phyloP scores from a whole-genome alignment of 352 stramenopile species.

The Chrysophaeum taylorii region DNA sequence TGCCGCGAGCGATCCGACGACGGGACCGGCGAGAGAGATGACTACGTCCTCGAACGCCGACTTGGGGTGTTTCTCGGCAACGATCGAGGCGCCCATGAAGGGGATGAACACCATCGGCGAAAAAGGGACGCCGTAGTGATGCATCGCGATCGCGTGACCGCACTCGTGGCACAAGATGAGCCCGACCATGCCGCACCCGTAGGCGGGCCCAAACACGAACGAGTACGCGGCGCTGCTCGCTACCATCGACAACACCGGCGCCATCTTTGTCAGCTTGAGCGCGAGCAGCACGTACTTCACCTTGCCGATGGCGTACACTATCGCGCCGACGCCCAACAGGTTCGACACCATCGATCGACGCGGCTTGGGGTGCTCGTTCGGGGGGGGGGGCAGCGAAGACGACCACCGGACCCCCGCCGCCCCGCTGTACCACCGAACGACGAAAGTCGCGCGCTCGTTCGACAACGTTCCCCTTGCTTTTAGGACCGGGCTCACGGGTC shows the following conservation, averaged over 20 bases:
- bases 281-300: conserved; percentile 58
- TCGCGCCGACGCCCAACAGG: not conserved
- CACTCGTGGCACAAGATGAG: conserved; percentile 57
- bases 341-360: too few species aligned
- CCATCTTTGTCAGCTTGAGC: conserved; percentile 66
- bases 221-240: conserved; percentile 54
- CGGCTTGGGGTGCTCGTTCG: too few species aligned
- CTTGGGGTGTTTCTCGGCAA: conserved; percentile 44
- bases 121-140: conserved; percentile 50
- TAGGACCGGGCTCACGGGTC: too few species aligned
- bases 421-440: too few species aligned
- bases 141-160: conserved; percentile 52
- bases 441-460: too few species aligned
- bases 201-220: conserved; percentile 58
- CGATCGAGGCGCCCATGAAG: conserved; percentile 60
- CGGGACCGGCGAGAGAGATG: conserved; percentile 40
- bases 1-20: conserved; percentile 42
- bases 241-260: conserved; percentile 55
- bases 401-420: too few species aligned
- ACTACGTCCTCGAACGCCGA: conserved; percentile 41
- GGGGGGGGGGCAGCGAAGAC: too few species aligned
- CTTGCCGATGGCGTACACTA: conserved; percentile 41
- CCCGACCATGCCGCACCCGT: conserved; percentile 57
- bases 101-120: conserved; percentile 62
- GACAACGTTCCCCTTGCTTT: too few species aligned